Base-by-base conservation (phyloP, 495 filamentous ascomycete species). In the Aspergillus bertholletiae region DNA sequence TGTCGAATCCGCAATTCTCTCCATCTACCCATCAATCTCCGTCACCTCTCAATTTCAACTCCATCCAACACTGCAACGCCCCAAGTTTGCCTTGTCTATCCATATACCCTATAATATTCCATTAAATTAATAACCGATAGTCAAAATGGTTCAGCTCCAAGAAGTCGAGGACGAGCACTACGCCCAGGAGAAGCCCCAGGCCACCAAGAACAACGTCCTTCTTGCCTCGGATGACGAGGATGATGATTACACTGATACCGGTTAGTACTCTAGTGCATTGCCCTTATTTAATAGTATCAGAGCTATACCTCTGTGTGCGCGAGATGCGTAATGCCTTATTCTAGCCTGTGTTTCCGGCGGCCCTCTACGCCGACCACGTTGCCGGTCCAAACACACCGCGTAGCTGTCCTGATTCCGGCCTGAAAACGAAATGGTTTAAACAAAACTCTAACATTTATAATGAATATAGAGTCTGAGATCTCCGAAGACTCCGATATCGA, bases 91-190 rank as follows among this genome's bases (percentile, higher is more conserved):
- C 61, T 41, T 17, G 17, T 39, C 55, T 12, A 53, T 47, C 21
- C 49, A 18, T 26, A 27, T 34, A 22, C 30, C n/a, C 15, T 47
- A 13, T 27, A 32, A 18, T 22, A 45, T 37, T 34, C 41, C 2
- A 15, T 23, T 49, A 50, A 55, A 46, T 46, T 28, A 54, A 44
- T 56, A 46, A 35, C 53, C 62, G 35, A 66, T 69, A 28, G 65
- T 54, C 75, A 92, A 70, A 64, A 98, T 98, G 94, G 94, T 98
- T 69, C 88, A 95, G 74, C 89, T 98, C 60, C 86, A 85, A 60
- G 95, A 97, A 75, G 92, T 98, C 67, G 85, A 92, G 57, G 94
- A 98, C 70, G 92, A 96, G 77, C 90, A 94, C 71, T 96, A 97
- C 79, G 76, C 84, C 66, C 72, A 78, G 56, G 76, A 86, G 62